phyloP scores from a whole-genome alignment of 2,329 filamentous ascomycete genomes.

The Plenodomus tracheiphilus region DNA sequence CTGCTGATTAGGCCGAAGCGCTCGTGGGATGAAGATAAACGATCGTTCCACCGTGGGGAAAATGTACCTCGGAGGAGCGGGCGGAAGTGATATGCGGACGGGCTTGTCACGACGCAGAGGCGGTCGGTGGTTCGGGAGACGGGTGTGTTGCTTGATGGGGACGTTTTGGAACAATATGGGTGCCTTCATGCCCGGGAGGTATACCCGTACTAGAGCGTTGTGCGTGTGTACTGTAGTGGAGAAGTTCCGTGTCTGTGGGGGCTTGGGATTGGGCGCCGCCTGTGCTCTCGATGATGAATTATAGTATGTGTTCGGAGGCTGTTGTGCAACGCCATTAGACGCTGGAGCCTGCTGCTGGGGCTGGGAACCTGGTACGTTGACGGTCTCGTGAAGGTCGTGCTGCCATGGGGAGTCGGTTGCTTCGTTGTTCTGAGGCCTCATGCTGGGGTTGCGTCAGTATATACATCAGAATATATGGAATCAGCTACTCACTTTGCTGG shows the following conservation, averaged over 20 bases:
- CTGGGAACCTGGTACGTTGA: slow-evolving; percentile 48
- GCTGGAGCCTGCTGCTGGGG: slow-evolving; percentile 20
- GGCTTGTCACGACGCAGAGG: slow-evolving; percentile 95
- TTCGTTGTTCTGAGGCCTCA: slow-evolving; percentile 48
- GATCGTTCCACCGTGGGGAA: slow-evolving; percentile 88
- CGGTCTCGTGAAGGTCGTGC: slow-evolving; percentile 87
- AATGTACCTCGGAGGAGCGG: slow-evolving; percentile 79
- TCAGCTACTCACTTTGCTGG: slow-evolving; percentile 63
- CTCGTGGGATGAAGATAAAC: slow-evolving; percentile 96
- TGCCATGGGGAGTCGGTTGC: slow-evolving; percentile 78
- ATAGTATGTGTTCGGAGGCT: slow-evolving; percentile 18
- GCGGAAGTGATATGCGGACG: slow-evolving; percentile 87
- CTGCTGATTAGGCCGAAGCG: slow-evolving; percentile 90
- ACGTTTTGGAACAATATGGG: slow-evolving; percentile 74
- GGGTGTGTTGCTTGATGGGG: slow-evolving; percentile 86
- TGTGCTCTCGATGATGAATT: slow-evolving; percentile 29
- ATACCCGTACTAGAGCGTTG: slow-evolving; percentile 82
- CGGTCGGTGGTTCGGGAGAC: slow-evolving; percentile 90
- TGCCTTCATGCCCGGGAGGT: slow-evolving; percentile 73
- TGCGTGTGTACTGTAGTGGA: slow-evolving; percentile 83
- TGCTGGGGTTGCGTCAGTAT: slow-evolving; percentile 44
- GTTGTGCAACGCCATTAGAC: slow-evolving; percentile 14
- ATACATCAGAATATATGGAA: neutral
- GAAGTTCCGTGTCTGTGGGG: slow-evolving; percentile 54
- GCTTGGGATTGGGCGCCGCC: slow-evolving; percentile 30